phyloP scores from a whole-genome alignment of 768 basidiomycete species.

The Multifurca ochricompacta region DNA sequence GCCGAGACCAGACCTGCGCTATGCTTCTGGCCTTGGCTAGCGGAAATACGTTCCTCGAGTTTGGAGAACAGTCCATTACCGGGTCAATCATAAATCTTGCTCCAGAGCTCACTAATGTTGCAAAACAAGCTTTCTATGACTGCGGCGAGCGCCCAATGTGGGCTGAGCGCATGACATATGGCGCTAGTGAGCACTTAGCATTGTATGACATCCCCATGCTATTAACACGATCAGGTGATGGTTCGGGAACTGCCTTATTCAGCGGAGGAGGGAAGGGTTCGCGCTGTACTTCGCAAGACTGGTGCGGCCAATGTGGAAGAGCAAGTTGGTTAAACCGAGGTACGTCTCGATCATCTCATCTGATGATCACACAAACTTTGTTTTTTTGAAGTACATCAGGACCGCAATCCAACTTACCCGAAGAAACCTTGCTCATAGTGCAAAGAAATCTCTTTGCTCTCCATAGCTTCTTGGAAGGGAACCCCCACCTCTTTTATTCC shows the following conservation, averaged over 20 bases:
- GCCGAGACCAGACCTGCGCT: constrained; percentile 85
- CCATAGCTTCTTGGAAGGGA: constrained; percentile 69
- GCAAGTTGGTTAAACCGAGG: constrained; percentile 62
- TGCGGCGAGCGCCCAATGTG: constrained; percentile 78
- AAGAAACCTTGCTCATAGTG: constrained; percentile 53
- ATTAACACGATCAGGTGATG: constrained; percentile 7
- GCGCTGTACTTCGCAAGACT: constrained; percentile 82
- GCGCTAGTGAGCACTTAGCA: constrained; percentile 43
- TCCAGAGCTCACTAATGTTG: constrained; percentile 58
- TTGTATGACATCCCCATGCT: neutral
- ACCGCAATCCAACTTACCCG: constrained; percentile 41
- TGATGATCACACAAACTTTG: constrained; percentile 1
- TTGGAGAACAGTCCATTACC: constrained; percentile 37
- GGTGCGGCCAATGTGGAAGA: constrained; percentile 81
- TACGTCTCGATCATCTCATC: constrained; percentile 27
- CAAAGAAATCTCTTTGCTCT: constrained; percentile 76
- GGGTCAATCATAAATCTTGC: constrained; percentile 44
- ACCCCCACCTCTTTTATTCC: constrained; percentile 79
- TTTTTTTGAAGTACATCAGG: constrained; percentile 3
- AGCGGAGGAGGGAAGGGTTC: constrained; percentile 86
- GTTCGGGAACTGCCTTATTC: constrained; percentile 65
- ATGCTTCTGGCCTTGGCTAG: constrained; percentile 85
- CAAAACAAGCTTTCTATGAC: constrained; percentile 83
- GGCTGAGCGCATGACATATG: constrained; percentile 70
- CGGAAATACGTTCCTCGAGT: constrained; percentile 73